phyloP scores from a whole-genome alignment of 139 green algal genomes.

The Picochlorum sp. region DNA sequence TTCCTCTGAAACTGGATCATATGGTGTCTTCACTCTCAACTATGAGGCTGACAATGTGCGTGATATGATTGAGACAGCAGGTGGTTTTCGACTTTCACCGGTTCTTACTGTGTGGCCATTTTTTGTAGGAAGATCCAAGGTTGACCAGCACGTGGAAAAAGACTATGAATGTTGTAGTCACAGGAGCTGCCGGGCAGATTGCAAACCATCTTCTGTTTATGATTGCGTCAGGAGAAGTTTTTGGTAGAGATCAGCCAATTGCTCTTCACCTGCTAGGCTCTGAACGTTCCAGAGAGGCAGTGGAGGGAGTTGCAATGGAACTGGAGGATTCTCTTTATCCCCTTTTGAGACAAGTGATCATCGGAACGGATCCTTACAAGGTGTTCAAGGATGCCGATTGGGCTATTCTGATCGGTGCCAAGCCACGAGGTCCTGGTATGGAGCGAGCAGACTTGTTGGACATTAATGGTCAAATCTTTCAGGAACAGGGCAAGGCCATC shows the following conservation, averaged over 20 bases:
- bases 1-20: constrained; percentile 3
- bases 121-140: constrained; percentile 41
- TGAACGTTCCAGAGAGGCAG: constrained; percentile 58
- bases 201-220: constrained; percentile 91
- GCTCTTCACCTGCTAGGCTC: constrained; percentile 74
- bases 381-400: constrained; percentile 84
- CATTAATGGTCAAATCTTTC: constrained; percentile 83
- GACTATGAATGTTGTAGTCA: constrained; percentile 45
- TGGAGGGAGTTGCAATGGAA: constrained; percentile 94
- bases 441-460: constrained; percentile 83
- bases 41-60: constrained; percentile 31
- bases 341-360: constrained; percentile 67
- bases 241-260: constrained; percentile 80
- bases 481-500: constrained; percentile 65
- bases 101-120: not conserved
- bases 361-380: constrained; percentile 67
- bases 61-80: not conserved
- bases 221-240: constrained; percentile 46
- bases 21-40: constrained; percentile 20
- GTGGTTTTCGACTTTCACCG: not conserved
- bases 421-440: constrained; percentile 86
- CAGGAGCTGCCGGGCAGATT: constrained; percentile 66
- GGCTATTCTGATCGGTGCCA: constrained; percentile 86
- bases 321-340: constrained; percentile 92
- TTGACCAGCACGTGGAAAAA: constrained; percentile 63